Evolutionary conservation across 345 rosid species (phyloP).

Genomic region (Salix dunnii): DNA sequence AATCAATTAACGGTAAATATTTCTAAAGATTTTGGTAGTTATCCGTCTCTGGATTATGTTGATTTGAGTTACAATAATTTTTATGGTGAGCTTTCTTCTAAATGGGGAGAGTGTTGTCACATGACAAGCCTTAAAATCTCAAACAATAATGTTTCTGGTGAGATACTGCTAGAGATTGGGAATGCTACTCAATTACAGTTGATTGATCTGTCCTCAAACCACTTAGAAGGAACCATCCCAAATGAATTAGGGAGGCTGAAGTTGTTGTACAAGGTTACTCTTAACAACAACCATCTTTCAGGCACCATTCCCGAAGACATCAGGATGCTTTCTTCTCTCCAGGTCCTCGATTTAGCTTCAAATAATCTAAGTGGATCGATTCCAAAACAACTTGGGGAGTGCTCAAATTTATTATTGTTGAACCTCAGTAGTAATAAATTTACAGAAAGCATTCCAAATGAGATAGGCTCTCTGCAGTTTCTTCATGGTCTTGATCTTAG

Average conservation of each 20-base stretch:
- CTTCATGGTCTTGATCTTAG: conserved; percentile 5
- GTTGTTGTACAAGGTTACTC: not conserved
- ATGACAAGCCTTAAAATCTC: not conserved
- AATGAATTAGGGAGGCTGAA: not conserved
- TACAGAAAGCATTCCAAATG: not conserved
- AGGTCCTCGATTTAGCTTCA: conserved; percentile 1
- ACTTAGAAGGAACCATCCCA: conserved; percentile 1
- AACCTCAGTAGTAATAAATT: conserved; percentile 8
- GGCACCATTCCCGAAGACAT: not conserved
- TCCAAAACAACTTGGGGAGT: conserved; percentile 6
- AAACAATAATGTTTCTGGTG: conserved; percentile 3
- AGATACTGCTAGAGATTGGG: not conserved
- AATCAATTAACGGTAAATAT: no score
- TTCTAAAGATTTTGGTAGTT: no score
- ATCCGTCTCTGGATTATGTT: no score
- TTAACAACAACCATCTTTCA: conserved; percentile 2
- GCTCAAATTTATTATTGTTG: not conserved
- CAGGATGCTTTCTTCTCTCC: not conserved
- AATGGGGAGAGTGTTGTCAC: not conserved
- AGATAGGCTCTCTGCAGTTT: not conserved
- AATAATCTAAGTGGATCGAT: conserved; percentile 7
- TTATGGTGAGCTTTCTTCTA: not conserved
- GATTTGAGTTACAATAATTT: not conserved
- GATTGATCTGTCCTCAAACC: conserved; percentile 11
- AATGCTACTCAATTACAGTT: not conserved